phyloP scores from a whole-genome alignment of 2,329 filamentous ascomycete genomes.

The Septoria petroselini region DNA sequence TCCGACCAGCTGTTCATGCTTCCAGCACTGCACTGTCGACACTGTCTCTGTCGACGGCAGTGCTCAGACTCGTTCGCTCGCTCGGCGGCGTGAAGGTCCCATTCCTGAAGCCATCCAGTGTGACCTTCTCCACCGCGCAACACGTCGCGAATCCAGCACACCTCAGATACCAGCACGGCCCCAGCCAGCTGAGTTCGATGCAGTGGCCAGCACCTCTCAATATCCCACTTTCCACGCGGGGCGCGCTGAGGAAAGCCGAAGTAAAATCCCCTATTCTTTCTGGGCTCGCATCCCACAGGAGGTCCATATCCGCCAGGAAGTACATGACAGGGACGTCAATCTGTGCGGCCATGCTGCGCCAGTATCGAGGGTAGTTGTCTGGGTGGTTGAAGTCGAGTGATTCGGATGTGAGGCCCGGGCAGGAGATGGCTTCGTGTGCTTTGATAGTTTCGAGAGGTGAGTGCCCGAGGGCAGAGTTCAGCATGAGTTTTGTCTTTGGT shows the following conservation, averaged over 20 bases:
- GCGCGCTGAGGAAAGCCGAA: slow-evolving; percentile 9
- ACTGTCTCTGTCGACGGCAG: slow-evolving; percentile 7
- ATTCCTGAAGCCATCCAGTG: slow-evolving; percentile 1
- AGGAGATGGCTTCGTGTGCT: slow-evolving; percentile 18
- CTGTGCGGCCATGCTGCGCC: slow-evolving; percentile 13
- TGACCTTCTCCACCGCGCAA: slow-evolving; percentile 16
- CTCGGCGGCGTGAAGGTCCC: slow-evolving; percentile 1
- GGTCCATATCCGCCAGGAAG: slow-evolving; percentile 15
- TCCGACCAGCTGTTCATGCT: too few relatives aligned
- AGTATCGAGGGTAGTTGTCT: slow-evolving; percentile 15
- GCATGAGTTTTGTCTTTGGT: slow-evolving; percentile 18
- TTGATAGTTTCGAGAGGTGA: slow-evolving; percentile 15
- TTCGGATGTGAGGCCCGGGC: slow-evolving; percentile 12
- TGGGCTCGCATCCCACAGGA: slow-evolving; percentile 12
- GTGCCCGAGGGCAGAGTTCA: slow-evolving; percentile 12
- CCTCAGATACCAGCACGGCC: slow-evolving; percentile 16
- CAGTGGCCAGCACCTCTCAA: slow-evolving; percentile 16
- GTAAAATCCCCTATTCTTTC: slow-evolving; percentile 11
- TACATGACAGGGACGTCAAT: slow-evolving; percentile 18
- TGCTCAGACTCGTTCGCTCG: slow-evolving; percentile 9
- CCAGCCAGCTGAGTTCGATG: slow-evolving; percentile 17
- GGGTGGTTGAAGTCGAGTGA: slow-evolving; percentile 14
- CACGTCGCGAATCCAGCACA: slow-evolving; percentile 17
- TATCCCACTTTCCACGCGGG: slow-evolving; percentile 15
- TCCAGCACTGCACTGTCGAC: not conserved